Evolutionary conservation across 768 basidiomycete species (phyloP), one percentile per base, ranked within the genome.

Genomic region (Termitomyces sp.): DNA sequence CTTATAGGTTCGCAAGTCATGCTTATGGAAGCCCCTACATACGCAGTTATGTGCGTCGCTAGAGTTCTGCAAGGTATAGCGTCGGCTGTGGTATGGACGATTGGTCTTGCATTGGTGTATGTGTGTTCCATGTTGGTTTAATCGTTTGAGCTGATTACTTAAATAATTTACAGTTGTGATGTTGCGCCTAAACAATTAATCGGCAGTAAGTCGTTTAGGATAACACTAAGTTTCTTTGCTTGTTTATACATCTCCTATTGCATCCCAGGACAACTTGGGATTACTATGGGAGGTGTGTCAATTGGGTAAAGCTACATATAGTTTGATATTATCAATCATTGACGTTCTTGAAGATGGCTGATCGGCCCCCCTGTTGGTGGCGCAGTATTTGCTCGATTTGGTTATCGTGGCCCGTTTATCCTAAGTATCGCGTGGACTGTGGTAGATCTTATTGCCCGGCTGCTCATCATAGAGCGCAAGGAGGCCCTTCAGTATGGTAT

Each of bases 341-440:
- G 51, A 18, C 28, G 40, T 33, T 26, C 47, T 9, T 47, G 33
- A 30, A 85, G 84, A 35, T 66, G 79, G n/a, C 65, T 83, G 14
- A 71, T 82, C 28, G 85, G 82, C 11, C 81, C 84, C 2, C 83
- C 86, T 0, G 72, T 79, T 3, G 85, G 84, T 30, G 85, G 86
- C 24, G 66, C 70, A 2, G 64, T 87, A 30, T 87, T 80, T 63
- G 62, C 65, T 20, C 76, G 72, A 13, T 84, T 81, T 63, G 85
- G 86, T 6, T 86, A 78, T 64, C 79, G 80, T 18, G 85, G 75
- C 4, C 86, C 86, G 1, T 84, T 86, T 54, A 70, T 86, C 26
- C 81, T 83, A 47, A 74, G 79, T 1, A 74, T 83, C 35, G 67
- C 72, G 13, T 72, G 75, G 41, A 73, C 81, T 0, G 35, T 74